Evolutionary conservation across 2,329 filamentous ascomycete species (phyloP).

Genomic region (Tympanopsis confertula): DNA sequence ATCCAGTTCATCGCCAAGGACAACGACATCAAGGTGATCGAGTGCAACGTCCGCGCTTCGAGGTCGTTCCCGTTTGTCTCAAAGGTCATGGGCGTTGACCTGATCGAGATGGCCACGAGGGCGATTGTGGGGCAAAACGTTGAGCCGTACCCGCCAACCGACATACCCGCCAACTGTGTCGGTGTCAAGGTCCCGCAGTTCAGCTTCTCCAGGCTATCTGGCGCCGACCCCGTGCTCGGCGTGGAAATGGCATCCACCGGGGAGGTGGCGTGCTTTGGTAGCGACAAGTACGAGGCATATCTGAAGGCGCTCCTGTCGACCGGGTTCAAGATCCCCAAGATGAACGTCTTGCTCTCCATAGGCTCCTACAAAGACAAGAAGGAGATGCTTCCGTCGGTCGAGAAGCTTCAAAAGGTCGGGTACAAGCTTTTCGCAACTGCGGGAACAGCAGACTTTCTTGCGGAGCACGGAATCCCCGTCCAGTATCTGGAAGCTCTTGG

Average conservation of each 20-base stretch:
- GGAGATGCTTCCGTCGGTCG: constrained; percentile 87
- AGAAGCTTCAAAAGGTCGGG: constrained; percentile 78
- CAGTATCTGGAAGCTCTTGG: constrained; percentile 86
- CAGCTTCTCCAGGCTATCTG: constrained; percentile 93
- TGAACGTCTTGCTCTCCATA: constrained; percentile 89
- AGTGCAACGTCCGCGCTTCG: constrained; percentile 97
- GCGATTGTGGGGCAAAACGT: constrained; percentile 83
- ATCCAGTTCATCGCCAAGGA: constrained; percentile 99
- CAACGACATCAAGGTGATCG: constrained; percentile 99
- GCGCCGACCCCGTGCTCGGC: constrained; percentile 88
- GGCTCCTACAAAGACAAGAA: constrained; percentile 97
- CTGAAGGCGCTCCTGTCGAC: constrained; percentile 92
- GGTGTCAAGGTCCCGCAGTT: constrained; percentile 98
- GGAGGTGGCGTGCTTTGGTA: constrained; percentile 92
- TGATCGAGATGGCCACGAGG: constrained; percentile 98
- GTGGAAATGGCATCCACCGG: constrained; percentile 99
- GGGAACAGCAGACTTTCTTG: constrained; percentile 93
- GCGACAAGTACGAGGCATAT: constrained; percentile 94
- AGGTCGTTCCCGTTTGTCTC: constrained; percentile 96
- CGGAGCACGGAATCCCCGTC: constrained; percentile 81
- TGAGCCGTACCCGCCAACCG: constrained; percentile 66
- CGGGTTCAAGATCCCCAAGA: constrained; percentile 90
- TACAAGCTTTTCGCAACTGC: constrained; percentile 95
- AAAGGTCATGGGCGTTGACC: constrained; percentile 94
- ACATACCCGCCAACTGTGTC: constrained; percentile 70